A percentile compares a stretch with the other conserved stretches of the same genome.
Evolutionary conservation across 495 filamentous ascomycete species (phyloP).

Genomic region (Xylaria flabelliformis): DNA sequence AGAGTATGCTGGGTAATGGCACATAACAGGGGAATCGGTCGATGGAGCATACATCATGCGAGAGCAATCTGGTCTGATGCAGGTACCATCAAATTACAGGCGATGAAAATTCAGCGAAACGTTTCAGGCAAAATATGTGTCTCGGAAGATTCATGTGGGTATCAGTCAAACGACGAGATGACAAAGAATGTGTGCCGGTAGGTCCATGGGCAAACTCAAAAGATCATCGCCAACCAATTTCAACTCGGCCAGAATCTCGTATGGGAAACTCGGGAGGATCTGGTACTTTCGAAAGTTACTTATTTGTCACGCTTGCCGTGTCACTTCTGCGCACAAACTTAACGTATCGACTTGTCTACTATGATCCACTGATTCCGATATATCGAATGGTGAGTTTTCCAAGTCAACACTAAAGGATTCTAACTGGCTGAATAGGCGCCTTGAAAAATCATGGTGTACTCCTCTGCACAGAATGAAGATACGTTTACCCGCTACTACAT

Average conservation of each 20-base stretch:
- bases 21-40: conserved; percentile 3
- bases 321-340: conserved; percentile 4
- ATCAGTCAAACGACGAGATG: conserved; percentile 9
- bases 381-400: conserved; percentile 21
- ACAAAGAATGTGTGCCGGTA: background rate
- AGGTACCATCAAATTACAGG: conserved; percentile 29
- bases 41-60: conserved; percentile 21
- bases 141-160: conserved; percentile 9
- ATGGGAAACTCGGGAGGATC: conserved; percentile 13
- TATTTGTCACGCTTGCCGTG: conserved; percentile 27
- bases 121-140: conserved; percentile 29
- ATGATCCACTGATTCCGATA: conserved; percentile 17
- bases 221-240: conserved; percentile 18
- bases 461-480: conserved; percentile 4
- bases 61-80: conserved; percentile 18
- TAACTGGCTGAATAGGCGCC: conserved; percentile 24
- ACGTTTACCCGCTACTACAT: conserved; percentile 10
- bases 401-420: background rate
- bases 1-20: conserved; percentile 21
- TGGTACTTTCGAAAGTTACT: conserved; percentile 15
- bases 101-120: conserved; percentile 23
- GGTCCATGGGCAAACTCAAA: conserved; percentile 11
- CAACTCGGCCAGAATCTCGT: conserved; percentile 16
- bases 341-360: background rate
- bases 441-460: conserved; percentile 13